Evolutionary conservation across 176 grass and related monocot species (phyloP), one percentile per base, ranked within the genome.

Genomic region (Triticum dicoccoides): DNA sequence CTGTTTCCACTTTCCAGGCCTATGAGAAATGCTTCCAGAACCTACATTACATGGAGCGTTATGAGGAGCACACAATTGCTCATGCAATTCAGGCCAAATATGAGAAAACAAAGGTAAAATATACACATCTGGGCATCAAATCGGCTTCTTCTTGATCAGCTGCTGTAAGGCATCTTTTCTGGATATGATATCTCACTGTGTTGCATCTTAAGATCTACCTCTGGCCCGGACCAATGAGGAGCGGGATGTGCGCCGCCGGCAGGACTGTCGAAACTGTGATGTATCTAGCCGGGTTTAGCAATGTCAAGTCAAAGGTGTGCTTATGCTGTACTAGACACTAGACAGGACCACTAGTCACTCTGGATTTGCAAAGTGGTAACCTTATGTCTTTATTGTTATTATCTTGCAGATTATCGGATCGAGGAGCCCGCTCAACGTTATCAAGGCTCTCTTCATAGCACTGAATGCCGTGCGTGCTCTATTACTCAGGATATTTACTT

Each of bases 1-100:
- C 32, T 88, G 14, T 90, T 78, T 86, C 77, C 51, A 54, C 51
- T 59, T 59, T 59, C 20, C 82, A 98, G 96, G 93, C 96, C 49
- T 96, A 96, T 47, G 96, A 98, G 68, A 98, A 98, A 89, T 98
- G 97, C 85, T 98, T 98, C 87, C 94, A 98, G 85, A 89, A 98
- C 80, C 97, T 98, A 42, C 97, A 98, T 83, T 96, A 94, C 68
- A 92, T 98, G 83, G 97, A 96, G 72, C 92, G 90, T 23, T 98
- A 98, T 4, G 92, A 98, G 77, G 96, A 96, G 49, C 96, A 98
- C 84, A 98, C 93, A 69, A 94, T 98, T 78, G 93, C 96, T 76
- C 92, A 98, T 88, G 91, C 93, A 76, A 92, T 98, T 52, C 94
- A 98, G 75, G 80, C 94, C 33, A 95, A 96, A 88, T 98, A 96